A percentile compares a stretch with the other conserved stretches of the same genome.
phyloP scores from a whole-genome alignment of 164 flowering plant genomes.

The Cinnamomum chago region DNA sequence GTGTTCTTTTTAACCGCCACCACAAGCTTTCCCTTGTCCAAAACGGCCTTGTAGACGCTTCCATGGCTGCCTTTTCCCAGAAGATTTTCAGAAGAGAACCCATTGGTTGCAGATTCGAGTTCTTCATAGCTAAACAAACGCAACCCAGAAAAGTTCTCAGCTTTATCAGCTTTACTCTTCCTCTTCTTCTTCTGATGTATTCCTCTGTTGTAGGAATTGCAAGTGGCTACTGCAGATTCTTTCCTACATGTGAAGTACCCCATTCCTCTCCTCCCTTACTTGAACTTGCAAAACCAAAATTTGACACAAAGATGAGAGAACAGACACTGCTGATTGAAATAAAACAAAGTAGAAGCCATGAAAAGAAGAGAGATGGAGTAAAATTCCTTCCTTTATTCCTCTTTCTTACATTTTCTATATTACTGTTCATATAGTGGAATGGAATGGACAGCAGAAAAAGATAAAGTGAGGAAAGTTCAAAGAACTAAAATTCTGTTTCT shows the following conservation, averaged over 20 bases:
- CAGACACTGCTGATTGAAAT: neutral
- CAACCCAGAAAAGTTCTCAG: conserved; percentile 26
- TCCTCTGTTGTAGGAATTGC: conserved; percentile 20
- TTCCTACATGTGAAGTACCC: conserved; percentile 83
- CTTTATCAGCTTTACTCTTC: neutral
- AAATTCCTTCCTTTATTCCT: neutral
- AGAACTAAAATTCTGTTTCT: neutral
- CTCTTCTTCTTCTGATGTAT: neutral
- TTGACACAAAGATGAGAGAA: neutral
- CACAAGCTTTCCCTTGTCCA: conserved; percentile 59
- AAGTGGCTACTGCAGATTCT: conserved; percentile 50
- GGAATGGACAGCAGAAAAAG: neutral
- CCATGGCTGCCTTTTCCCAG: conserved; percentile 90
- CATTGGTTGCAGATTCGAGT: conserved; percentile 75
- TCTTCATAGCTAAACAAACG: conserved; percentile 72
- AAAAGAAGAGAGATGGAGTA: neutral
- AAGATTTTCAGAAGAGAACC: conserved; percentile 65
- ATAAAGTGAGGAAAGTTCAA: neutral
- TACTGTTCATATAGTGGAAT: neutral
- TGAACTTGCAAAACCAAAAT: neutral
- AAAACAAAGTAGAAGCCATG: neutral
- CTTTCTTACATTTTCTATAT: neutral
- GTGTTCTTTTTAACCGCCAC: conserved; percentile 51
- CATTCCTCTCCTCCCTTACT: conserved; percentile 24
- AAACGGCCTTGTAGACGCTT: conserved; percentile 67